These are phyloP conservation scores for Bruguiera gymnorhiza DNA, from an alignment of 345 rosid species.

Conservation along the genomic window DNA sequence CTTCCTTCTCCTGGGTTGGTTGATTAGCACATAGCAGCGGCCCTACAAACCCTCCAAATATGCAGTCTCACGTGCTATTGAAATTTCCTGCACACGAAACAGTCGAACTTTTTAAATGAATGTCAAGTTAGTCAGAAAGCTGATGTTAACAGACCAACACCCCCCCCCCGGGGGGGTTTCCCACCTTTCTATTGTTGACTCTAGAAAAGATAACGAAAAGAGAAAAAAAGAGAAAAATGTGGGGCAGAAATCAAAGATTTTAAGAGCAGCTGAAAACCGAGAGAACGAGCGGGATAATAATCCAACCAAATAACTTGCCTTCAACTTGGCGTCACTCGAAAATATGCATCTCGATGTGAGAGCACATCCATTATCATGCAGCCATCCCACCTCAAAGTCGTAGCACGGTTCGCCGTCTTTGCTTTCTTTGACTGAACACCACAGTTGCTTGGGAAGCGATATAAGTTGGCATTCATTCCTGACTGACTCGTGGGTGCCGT, in stretches of 20 bases:
- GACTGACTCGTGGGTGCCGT: conserved; percentile 32
- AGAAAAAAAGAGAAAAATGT: too few relatives aligned
- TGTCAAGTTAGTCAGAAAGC: too few relatives aligned
- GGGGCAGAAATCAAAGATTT: too few relatives aligned
- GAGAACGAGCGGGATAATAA: too few relatives aligned
- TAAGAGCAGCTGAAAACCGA: too few relatives aligned
- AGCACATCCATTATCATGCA: conserved; percentile 47
- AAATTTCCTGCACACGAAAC: conserved; percentile 38
- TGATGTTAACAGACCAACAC: too few relatives aligned
- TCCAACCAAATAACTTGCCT: conserved; percentile 37
- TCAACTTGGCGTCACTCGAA: conserved; percentile 46
- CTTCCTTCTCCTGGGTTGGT: too few relatives aligned
- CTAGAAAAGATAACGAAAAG: too few relatives aligned
- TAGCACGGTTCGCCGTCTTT: conserved; percentile 38
- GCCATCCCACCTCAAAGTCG: conserved; percentile 76
- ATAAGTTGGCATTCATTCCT: conserved; percentile 53
- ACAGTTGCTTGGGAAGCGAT: conserved; percentile 72
- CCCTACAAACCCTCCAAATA: conserved; percentile 16
- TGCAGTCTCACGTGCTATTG: conserved; percentile 33
- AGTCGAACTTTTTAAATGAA: background rate
- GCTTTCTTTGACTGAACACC: conserved; percentile 58
- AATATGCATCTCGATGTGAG: conserved; percentile 62
- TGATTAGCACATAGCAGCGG: background rate
- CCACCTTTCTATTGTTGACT: too few relatives aligned
- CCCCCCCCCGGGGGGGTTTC: too few relatives aligned